A percentile compares a stretch with the other conserved stretches of the same genome.
phyloP scores from a whole-genome alignment of 306 rosid species.

The apple (Malus domestica) region ASM211411v1 NC_041793.1:5158501-5159000 shows the following conservation, averaged over 20 bases:
- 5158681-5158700: not conserved
- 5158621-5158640: not conserved
- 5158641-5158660: not conserved
- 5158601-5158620: not conserved
- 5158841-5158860: slow-evolving; percentile 22
- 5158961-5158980: slow-evolving; percentile 39
- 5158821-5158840: slow-evolving; percentile 63
- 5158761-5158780: slow-evolving; percentile 19
- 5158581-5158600: not conserved
- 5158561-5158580: not conserved
- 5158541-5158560: not conserved
- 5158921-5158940: slow-evolving; percentile 36
- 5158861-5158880: slow-evolving; percentile 27
- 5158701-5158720: not conserved
- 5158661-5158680: not conserved
- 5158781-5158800: slow-evolving; percentile 95
- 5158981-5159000: slow-evolving; percentile 41
- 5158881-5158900: slow-evolving; percentile 33
- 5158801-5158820: slow-evolving; percentile 89
- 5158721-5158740: not conserved
- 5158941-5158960: slow-evolving; percentile 41
- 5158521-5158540: not conserved
- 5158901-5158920: slow-evolving; percentile 36
- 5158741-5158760: not conserved
- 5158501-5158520: not conserved